These are phyloP conservation scores for Amaranthus palmeri DNA, from an alignment of 148 eudicot genomes.

Conservation along the genomic window DNA sequence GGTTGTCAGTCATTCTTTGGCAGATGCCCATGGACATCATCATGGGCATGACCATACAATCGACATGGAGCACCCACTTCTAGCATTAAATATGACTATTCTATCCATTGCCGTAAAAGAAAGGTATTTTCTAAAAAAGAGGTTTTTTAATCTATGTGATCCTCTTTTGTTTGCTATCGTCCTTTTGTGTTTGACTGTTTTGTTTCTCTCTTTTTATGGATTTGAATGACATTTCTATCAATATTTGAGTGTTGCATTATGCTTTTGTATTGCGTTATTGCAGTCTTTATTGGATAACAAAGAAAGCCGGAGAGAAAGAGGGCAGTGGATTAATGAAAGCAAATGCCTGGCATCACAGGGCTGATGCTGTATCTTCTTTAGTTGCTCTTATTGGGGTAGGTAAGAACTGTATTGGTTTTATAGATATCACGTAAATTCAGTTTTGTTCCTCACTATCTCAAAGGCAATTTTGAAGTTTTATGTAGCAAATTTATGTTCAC, in stretches of 20 bases:
- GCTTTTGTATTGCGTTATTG: slow-evolving; percentile 5
- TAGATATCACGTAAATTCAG: neutral
- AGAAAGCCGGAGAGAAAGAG: slow-evolving; percentile 80
- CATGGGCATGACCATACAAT: slow-evolving; percentile 70
- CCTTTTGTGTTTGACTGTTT: neutral
- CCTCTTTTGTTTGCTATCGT: neutral
- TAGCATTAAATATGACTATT: slow-evolving; percentile 78
- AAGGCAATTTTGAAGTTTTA: neutral
- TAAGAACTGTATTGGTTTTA: slow-evolving; percentile 31
- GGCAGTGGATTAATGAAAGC: slow-evolving; percentile 99
- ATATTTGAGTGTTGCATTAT: neutral
- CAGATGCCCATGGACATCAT: slow-evolving; percentile 47
- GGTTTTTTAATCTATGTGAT: neutral
- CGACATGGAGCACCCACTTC: slow-evolving; percentile 84
- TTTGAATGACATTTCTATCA: slow-evolving; percentile 2
- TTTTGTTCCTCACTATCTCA: neutral
- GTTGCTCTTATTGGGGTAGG: slow-evolving; percentile 99
- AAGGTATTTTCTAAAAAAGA: slow-evolving; percentile 42
- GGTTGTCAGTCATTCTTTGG: slow-evolving; percentile 43
- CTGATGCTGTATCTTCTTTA: slow-evolving; percentile 92
- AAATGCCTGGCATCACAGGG: slow-evolving; percentile 99
- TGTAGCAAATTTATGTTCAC: neutral
- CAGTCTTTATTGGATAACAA: slow-evolving; percentile 93
- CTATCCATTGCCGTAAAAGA: slow-evolving; percentile 81
- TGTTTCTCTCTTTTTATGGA: slow-evolving; percentile 4